Base-by-base conservation (phyloP, 2,329 filamentous ascomycete species). In the Penicillium nordicum region DNA sequence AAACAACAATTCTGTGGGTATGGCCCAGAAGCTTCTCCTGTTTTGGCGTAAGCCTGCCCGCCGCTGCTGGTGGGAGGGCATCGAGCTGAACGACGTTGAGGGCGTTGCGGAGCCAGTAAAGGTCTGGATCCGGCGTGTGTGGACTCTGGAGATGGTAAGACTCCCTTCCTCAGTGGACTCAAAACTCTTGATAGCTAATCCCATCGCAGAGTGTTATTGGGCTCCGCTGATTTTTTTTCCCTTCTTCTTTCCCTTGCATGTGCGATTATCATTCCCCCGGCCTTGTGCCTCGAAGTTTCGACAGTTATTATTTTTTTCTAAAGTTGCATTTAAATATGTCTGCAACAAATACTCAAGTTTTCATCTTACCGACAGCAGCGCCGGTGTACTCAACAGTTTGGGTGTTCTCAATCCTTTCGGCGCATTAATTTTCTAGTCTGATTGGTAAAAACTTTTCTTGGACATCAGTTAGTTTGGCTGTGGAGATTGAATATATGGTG, bases 61-160 rank as follows among this genome's bases (percentile, higher is more conserved):
- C 59, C 84, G 94, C 73, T 99, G 94, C 80, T 99, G 94, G 94
- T 99, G 94, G 94, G 94, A 99, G 74, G 94, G 94, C 25, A 89
- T 99, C 37, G 92, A 97, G 73, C 81, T 99, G 43, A 85, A 94
- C 18, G 82, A 90, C 63, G 89, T 99, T 12, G 91, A 95, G 49
- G 94, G 94, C 14, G 88, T 97, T 8, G 86, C 96, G 50, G 93
- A 92, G 50, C 90, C 88, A 72, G 82, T 99, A 65, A 99, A 99
- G 78, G 92, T 99, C 57, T 99, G 94, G 94, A 97, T 99, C 72
- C 84, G 94, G 70, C 85, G 94, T 68, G 94, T 99, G 57, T 99
- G 94, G 94, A 99, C 94, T 57, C 82, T 99, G 57, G 94, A 99
- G 81, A 99, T 99, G 85, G 85, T 87, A 74, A 72, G 80, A 41